Conservation (phyloP, 2,329 filamentous ascomycete species). For the Catunica adiposa region DNA sequence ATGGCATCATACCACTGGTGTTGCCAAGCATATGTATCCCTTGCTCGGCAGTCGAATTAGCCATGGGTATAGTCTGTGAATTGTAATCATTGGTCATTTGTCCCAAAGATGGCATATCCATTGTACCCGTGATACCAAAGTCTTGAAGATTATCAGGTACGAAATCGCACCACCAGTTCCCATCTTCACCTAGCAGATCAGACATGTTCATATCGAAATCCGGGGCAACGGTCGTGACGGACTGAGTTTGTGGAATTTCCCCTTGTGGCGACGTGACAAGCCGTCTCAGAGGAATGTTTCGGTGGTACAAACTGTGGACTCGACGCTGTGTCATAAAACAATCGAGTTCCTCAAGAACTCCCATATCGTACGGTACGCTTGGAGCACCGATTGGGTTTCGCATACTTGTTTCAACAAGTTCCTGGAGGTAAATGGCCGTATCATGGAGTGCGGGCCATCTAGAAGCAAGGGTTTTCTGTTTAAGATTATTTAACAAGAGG, state of each 20-base stretch:
- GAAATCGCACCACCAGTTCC: constrained; percentile 14
- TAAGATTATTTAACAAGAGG: not conserved
- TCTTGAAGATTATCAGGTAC: constrained; percentile 13
- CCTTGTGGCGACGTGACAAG: not conserved
- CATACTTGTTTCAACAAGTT: constrained; percentile 14
- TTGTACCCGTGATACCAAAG: not conserved
- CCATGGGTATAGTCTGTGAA: no score
- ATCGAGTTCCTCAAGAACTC: constrained; percentile 14
- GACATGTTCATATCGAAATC: not conserved
- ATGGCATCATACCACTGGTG: no score
- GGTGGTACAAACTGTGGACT: constrained; percentile 15
- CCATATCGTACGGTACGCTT: constrained; percentile 10
- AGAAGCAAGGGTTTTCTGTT: not conserved
- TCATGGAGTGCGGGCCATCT: constrained; percentile 6
- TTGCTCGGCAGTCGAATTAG: no score
- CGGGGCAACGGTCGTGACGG: not conserved
- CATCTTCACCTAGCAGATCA: constrained; percentile 4
- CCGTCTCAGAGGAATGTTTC: constrained; percentile 11
- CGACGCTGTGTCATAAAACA: constrained; percentile 15
- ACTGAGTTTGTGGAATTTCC: not conserved
- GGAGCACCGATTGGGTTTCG: constrained; percentile 12
- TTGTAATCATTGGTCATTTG: no score
- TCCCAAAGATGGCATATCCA: not conserved
- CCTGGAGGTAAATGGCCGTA: constrained; percentile 14
- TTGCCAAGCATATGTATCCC: no score